phyloP scores from a whole-genome alignment of 805 yeast species.

The Sugiyamaella boreocaroliniensis region DNA sequence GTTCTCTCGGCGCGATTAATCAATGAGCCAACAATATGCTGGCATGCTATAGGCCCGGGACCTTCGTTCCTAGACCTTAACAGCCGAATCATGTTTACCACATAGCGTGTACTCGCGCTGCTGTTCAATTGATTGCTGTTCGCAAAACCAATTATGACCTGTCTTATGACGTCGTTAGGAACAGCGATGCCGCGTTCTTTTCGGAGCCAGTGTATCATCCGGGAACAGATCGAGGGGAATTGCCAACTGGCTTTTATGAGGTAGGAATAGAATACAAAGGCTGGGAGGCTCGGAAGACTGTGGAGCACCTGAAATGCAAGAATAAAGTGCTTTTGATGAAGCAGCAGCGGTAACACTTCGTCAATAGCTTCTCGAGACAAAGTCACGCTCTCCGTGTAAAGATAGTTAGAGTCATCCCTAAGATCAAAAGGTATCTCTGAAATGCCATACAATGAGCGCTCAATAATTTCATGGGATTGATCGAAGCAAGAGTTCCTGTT shows the following conservation, averaged over 20 bases:
- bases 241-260: slow-evolving; percentile 18
- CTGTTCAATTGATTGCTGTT: slow-evolving; percentile 19
- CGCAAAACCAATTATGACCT: slow-evolving; percentile 21
- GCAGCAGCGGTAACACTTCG: slow-evolving; percentile 6
- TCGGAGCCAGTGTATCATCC: slow-evolving; percentile 23
- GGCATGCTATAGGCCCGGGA: slow-evolving; percentile 7
- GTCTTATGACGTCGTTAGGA: slow-evolving; percentile 17
- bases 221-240: slow-evolving; percentile 19
- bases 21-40: slow-evolving; percentile 22
- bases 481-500: not conserved
- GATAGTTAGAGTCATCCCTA: too few relatives aligned
- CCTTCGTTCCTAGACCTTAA: slow-evolving; percentile 12
- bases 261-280: slow-evolving; percentile 11
- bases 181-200: slow-evolving; percentile 8
- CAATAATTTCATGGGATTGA: too few relatives aligned
- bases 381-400: too few relatives aligned
- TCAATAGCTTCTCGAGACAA: slow-evolving; percentile 1
- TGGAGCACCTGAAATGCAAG: slow-evolving; percentile 14
- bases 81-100: slow-evolving; percentile 16
- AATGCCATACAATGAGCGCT: too few relatives aligned
- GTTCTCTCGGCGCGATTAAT: slow-evolving; percentile 16
- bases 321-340: slow-evolving; percentile 1
- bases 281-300: slow-evolving; percentile 8
- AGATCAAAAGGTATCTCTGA: too few relatives aligned
- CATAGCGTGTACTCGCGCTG: slow-evolving; percentile 20